These are phyloP conservation scores for Hysterium pulicare DNA, from an alignment of 2,329 filamentous ascomycete species.

Conservation along the genomic window DNA sequence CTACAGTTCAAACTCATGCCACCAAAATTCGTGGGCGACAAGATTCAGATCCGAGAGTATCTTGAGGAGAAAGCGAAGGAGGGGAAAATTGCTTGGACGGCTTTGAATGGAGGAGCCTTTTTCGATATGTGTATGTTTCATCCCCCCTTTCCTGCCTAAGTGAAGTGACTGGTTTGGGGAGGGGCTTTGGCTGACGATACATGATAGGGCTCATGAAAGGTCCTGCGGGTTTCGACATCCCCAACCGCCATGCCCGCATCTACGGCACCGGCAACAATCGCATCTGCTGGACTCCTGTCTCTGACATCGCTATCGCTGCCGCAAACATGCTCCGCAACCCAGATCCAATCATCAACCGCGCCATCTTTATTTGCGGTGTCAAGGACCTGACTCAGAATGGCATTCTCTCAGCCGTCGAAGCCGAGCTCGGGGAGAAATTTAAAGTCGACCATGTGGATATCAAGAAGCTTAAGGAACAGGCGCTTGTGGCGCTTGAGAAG, in stretches of 20 bases:
- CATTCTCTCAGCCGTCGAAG: constrained; percentile 23
- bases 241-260: constrained; percentile 26
- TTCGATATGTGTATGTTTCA: constrained; percentile 35
- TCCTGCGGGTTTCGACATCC: constrained; percentile 32
- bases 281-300: constrained; percentile 31
- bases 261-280: constrained; percentile 30
- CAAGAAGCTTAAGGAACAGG: constrained; percentile 24
- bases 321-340: constrained; percentile 30
- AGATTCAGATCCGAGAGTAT: constrained; percentile 24
- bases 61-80: constrained; percentile 20
- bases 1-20: constrained; percentile 25
- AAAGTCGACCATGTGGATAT: constrained; percentile 25
- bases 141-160: background rate
- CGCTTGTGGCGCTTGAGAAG: constrained; percentile 22
- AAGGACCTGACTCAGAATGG: constrained; percentile 22
- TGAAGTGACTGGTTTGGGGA: background rate
- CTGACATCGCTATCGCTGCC: constrained; percentile 21
- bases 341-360: constrained; percentile 17
- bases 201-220: constrained; percentile 37
- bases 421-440: constrained; percentile 18
- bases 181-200: background rate
- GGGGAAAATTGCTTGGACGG: constrained; percentile 26
- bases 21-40: constrained; percentile 23
- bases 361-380: constrained; percentile 29
- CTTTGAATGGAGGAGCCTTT: constrained; percentile 34